Evolutionary conservation across 73 alveolate genomes (phyloP).

Genomic region (Paramecium caudatum): DNA sequence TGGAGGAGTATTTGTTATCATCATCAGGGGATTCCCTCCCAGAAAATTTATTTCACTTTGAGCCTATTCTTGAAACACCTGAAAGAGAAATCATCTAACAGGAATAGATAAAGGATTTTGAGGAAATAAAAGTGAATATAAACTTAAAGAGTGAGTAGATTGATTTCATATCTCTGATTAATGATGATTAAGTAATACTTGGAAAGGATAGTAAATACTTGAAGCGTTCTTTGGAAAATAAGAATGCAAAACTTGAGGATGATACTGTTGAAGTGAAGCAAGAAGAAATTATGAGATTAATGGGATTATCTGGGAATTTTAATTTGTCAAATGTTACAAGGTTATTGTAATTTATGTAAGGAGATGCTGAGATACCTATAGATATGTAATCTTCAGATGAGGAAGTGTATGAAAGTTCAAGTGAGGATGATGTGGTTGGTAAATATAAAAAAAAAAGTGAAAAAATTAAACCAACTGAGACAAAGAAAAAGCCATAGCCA

Average conservation of each 20-base stretch:
- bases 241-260: neutral
- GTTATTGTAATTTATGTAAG: neutral
- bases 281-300: conserved; percentile 8
- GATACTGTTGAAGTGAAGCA: conserved; percentile 3
- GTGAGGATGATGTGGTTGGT: conserved; percentile 61
- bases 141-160: conserved; percentile 20
- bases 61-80: neutral
- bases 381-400: neutral
- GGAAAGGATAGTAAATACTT: conserved; percentile 41
- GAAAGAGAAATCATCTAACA: neutral
- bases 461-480: conserved; percentile 6
- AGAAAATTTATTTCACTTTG: conserved; percentile 60
- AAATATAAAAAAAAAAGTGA: neutral
- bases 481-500: neutral
- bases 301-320: conserved; percentile 48
- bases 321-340: neutral
- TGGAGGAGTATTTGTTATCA: conserved; percentile 17
- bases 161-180: conserved; percentile 33
- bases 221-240: conserved; percentile 19
- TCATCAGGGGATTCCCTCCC: neutral
- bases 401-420: neutral
- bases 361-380: neutral
- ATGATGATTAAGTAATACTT: conserved; percentile 34
- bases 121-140: neutral
- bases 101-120: neutral